Conservation (phyloP, 1,284 basidiomycete species). For the Malassezia yamatoensis region DNA sequence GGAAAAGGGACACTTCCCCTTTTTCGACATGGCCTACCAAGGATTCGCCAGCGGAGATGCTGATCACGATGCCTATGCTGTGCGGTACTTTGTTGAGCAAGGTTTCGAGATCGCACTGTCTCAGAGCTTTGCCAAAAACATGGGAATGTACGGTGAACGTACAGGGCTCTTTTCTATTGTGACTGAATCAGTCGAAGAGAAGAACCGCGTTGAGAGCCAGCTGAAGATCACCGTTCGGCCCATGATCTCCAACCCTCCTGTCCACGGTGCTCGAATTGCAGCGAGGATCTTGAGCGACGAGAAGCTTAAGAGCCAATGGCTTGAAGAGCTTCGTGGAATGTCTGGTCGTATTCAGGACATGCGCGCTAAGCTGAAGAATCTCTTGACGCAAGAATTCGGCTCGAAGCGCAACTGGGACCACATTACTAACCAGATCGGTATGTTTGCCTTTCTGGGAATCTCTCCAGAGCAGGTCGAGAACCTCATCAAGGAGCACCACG, state of each 20-base stretch:
- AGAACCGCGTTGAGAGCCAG: conserved; percentile 45
- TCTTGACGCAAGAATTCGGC: conserved; percentile 43
- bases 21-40: conserved; percentile 85
- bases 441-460: conserved; percentile 47
- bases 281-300: conserved; percentile 49
- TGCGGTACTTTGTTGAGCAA: conserved; percentile 49
- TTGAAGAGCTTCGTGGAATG: conserved; percentile 48
- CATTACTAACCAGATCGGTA: conserved; percentile 49
- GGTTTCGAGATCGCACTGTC: conserved; percentile 41
- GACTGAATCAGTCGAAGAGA: conserved; percentile 40
- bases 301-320: conserved; percentile 50
- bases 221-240: conserved; percentile 87
- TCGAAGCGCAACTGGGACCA: conserved; percentile 49
- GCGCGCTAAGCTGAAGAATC: conserved; percentile 42
- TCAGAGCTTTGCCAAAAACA: conserved; percentile 48
- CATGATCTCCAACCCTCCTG: conserved; percentile 95
- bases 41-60: conserved; percentile 46
- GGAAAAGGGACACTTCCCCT: conserved; percentile 77
- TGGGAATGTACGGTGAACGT: conserved; percentile 49
- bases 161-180: conserved; percentile 43
- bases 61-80: conserved; percentile 44
- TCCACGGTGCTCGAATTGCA: conserved; percentile 57
- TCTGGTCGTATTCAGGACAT: conserved; percentile 49
- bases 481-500: conserved; percentile 46
- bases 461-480: conserved; percentile 47